These are phyloP conservation scores for Cichorium intybus DNA, from an alignment of 140 eudicot genomes.

Conservation along the genomic window DNA sequence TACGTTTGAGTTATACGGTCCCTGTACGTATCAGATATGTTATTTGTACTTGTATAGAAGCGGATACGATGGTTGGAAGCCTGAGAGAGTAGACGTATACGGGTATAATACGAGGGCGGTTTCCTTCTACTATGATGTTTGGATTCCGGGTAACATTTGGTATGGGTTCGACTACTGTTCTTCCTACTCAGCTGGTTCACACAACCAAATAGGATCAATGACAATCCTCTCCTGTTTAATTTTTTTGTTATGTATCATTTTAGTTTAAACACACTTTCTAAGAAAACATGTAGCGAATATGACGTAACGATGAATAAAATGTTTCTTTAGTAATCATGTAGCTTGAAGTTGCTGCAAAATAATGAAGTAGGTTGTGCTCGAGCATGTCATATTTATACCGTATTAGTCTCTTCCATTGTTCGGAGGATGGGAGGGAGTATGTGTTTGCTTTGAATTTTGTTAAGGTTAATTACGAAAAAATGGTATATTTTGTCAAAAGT, in stretches of 20 bases:
- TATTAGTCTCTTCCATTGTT: too few species aligned
- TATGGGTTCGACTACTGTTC: constrained; percentile 63
- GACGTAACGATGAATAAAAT: too few species aligned
- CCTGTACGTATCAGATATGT: constrained; percentile 73
- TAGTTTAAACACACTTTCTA: neutral
- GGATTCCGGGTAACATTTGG: constrained; percentile 59
- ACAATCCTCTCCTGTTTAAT: neutral
- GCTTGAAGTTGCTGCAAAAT: too few species aligned
- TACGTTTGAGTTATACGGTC: constrained; percentile 63
- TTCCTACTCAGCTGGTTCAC: constrained; percentile 12
- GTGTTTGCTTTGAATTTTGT: too few species aligned
- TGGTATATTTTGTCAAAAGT: too few species aligned
- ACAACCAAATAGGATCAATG: constrained; percentile 7
- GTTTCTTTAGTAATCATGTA: neutral
- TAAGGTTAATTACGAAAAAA: too few species aligned
- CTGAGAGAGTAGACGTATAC: constrained; percentile 57
- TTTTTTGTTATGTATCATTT: neutral
- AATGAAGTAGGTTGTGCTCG: too few species aligned
- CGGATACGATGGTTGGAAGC: constrained; percentile 86
- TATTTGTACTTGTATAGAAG: constrained; percentile 77
- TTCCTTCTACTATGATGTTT: constrained; percentile 52
- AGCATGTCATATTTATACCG: too few species aligned
- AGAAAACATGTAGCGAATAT: neutral
- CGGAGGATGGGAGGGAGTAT: too few species aligned
- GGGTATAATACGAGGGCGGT: constrained; percentile 47